phyloP scores from a whole-genome alignment of 345 rosid genomes.

The Pistacia atlantica region DNA sequence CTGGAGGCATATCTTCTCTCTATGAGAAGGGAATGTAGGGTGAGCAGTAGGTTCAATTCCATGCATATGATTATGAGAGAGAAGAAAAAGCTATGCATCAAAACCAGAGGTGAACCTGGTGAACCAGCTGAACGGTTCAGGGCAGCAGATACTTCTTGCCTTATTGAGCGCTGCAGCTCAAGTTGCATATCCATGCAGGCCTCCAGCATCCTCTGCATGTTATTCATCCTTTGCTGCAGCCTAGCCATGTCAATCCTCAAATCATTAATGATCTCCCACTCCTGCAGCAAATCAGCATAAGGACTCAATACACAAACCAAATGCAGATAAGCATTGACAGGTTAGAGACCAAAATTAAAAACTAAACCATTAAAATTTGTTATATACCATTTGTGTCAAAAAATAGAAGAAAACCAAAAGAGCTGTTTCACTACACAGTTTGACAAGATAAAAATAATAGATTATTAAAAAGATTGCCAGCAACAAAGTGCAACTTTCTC shows the following conservation, averaged over 20 bases:
- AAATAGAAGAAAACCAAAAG: neutral
- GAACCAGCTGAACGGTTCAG: conserved; percentile 59
- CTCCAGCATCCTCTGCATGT: conserved; percentile 87
- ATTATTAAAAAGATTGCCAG: neutral
- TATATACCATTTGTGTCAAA: neutral
- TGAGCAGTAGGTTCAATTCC: neutral
- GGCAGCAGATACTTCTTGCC: conserved; percentile 90
- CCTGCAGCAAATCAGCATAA: conserved; percentile 46
- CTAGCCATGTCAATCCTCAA: conserved; percentile 90
- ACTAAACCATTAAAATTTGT: neutral
- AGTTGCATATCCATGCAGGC: conserved; percentile 99
- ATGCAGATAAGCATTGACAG: neutral
- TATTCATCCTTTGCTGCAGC: conserved; percentile 93
- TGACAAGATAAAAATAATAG: neutral
- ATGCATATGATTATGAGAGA: neutral
- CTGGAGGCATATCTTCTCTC: neutral
- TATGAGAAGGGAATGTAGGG: neutral
- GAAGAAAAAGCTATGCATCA: neutral
- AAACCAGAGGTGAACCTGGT: conserved; percentile 45
- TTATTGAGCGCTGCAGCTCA: conserved; percentile 86
- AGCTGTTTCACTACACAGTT: neutral
- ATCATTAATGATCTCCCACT: conserved; percentile 80
- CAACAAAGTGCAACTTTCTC: neutral
- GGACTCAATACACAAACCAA: conserved; percentile 7
- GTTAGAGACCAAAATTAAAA: neutral